Conservation (phyloP, 202 grass and related monocot genomes). For the Dendrocalamus latiflorus region DNA sequence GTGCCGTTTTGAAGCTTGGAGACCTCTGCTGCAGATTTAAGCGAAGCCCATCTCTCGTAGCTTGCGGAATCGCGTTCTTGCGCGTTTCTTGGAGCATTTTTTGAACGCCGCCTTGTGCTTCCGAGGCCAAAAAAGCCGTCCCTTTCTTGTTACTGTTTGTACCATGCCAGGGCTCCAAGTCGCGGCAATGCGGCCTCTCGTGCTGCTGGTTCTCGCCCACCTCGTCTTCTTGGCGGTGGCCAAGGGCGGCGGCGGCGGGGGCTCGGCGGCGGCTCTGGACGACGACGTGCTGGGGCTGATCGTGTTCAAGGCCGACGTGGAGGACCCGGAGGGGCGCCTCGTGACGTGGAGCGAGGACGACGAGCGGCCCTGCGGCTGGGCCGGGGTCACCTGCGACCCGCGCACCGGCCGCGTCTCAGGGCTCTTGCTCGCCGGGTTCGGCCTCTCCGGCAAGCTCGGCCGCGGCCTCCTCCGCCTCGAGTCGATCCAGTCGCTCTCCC, state of each 20-base stretch:
- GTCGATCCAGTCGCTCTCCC: slow-evolving; percentile 54
- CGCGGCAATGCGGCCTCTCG: slow-evolving; percentile 34
- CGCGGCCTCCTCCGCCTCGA: slow-evolving; percentile 79
- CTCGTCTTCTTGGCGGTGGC: slow-evolving; percentile 18
- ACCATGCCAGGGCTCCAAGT: background rate
- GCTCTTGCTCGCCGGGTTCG: slow-evolving; percentile 63
- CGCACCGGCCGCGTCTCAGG: slow-evolving; percentile 54
- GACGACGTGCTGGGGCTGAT: slow-evolving; percentile 95
- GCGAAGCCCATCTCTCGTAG: background rate
- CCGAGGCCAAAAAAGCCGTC: background rate
- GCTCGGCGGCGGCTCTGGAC: slow-evolving; percentile 35
- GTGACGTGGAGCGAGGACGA: too few relatives aligned
- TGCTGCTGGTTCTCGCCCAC: slow-evolving; percentile 21
- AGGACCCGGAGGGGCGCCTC: too few relatives aligned
- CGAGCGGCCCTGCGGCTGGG: slow-evolving; percentile 72
- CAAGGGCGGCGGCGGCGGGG: slow-evolving; percentile 28
- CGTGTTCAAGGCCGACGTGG: slow-evolving; percentile 81
- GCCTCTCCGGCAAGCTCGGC: slow-evolving; percentile 77
- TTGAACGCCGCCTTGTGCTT: background rate
- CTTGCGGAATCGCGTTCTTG: background rate
- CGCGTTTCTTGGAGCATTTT: background rate
- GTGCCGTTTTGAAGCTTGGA: background rate
- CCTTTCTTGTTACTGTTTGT: background rate
- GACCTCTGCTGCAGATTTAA: background rate
- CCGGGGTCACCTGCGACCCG: slow-evolving; percentile 61